Base-by-base conservation (phyloP, 495 filamentous ascomycete genomes). In the Aspergillus bridgeri region DNA sequence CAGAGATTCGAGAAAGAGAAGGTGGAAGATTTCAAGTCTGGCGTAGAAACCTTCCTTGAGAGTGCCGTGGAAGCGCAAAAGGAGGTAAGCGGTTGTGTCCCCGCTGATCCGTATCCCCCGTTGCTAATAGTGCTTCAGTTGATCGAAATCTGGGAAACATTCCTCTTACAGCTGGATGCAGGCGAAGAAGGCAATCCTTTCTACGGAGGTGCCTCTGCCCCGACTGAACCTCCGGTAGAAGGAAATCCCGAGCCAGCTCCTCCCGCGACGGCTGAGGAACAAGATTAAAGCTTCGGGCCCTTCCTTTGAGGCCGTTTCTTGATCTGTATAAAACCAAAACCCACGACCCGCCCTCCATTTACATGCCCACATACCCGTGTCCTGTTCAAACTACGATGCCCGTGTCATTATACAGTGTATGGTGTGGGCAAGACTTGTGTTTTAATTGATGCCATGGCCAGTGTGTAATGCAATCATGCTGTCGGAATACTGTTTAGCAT, bases 101-200 rank as follows among this genome's bases (percentile, higher is more conserved):
- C 15, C 3, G 23, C 5, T 53, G 2, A 50, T 2, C 19, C 19
- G 3, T 15, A n/a, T 19, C 49, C 48, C 27, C 49, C 13, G 11
- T 43, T 47, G 48, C 67, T 71, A 60, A 72, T 49, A 8, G 21
- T 3, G 54, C 8, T 51, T 18, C 64, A 98, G 94, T 81, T 98
- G 64, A 98, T 98, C 63, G 94, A 98, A 70, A 83, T 97, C 29
- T 98, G 94, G 94, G 94, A 98, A 71, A 97, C 94, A 3, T 98
- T 95, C 79, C 79, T 98, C 7, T 83, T 97, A 80, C 93, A 96
- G 67, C 79, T 98, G 11, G 95, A 98, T 65, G 87, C 91, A 25
- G 92, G 94, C 61, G 92, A 97, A 59, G 91, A 97, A 57, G 90
- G 88, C 33, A 81, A 85, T 38, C 87, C 86, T 0, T 90, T 89